Evolutionary conservation across 2,329 filamentous ascomycete species (phyloP).

Genomic region (Paracamarosporium sp.): DNA sequence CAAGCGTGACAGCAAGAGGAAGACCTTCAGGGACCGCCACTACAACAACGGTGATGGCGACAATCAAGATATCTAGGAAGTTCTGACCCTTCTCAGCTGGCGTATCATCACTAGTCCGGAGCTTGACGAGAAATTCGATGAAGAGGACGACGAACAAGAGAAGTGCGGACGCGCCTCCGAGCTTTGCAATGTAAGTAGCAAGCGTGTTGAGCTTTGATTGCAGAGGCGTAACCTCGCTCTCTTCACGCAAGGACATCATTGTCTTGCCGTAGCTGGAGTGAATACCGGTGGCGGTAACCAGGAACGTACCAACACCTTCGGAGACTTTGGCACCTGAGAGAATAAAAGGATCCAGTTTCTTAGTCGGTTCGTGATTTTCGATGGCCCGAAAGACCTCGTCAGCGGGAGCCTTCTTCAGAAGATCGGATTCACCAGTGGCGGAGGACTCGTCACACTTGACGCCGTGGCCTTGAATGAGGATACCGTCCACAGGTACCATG

Average conservation of each 20-base stretch:
- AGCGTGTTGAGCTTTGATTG: slow-evolving; percentile 79
- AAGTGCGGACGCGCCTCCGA: slow-evolving; percentile 77
- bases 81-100: slow-evolving; percentile 78
- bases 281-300: slow-evolving; percentile 76
- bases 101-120: slow-evolving; percentile 61
- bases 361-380: slow-evolving; percentile 65
- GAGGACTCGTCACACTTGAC: slow-evolving; percentile 77
- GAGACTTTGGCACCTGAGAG: slow-evolving; percentile 84
- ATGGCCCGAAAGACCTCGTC: slow-evolving; percentile 72
- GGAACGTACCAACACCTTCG: slow-evolving; percentile 76
- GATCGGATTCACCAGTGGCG: slow-evolving; percentile 76
- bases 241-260: slow-evolving; percentile 78
- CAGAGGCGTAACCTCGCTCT: slow-evolving; percentile 78
- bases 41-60: slow-evolving; percentile 70
- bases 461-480: slow-evolving; percentile 72
- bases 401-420: slow-evolving; percentile 71
- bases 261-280: slow-evolving; percentile 80
- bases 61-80: slow-evolving; percentile 69
- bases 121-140: slow-evolving; percentile 79
- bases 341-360: slow-evolving; percentile 82
- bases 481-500: slow-evolving; percentile 74
- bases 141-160: slow-evolving; percentile 84
- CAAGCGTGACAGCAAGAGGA: slow-evolving; percentile 71
- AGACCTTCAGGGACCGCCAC: slow-evolving; percentile 73
- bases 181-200: slow-evolving; percentile 80